Evolutionary conservation across 2,329 filamentous ascomycete genomes (phyloP).

Genomic region (Camptophora hylomeconis): DNA sequence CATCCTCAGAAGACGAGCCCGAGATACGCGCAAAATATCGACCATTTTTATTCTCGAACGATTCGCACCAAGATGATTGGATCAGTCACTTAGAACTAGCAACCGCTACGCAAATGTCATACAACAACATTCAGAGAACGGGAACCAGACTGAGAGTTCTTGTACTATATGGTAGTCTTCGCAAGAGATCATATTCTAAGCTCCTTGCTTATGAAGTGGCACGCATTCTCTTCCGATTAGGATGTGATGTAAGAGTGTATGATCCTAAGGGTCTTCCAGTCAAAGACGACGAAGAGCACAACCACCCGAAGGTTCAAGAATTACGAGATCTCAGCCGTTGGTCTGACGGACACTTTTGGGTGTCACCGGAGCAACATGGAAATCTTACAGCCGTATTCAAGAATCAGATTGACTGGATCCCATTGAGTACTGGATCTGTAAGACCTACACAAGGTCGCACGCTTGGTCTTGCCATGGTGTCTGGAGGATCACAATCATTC

Average conservation of each 20-base stretch:
- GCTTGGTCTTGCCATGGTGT: slow-evolving; percentile 48
- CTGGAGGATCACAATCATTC: slow-evolving; percentile 53
- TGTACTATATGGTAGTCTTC: slow-evolving; percentile 48
- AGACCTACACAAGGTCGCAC: slow-evolving; percentile 53
- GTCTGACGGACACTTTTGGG: slow-evolving; percentile 56
- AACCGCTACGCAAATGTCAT: slow-evolving; percentile 38
- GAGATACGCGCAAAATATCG: slow-evolving; percentile 37
- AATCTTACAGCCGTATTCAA: slow-evolving; percentile 36
- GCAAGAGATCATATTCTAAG: slow-evolving; percentile 45
- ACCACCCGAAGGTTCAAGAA: slow-evolving; percentile 49
- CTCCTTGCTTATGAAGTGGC: slow-evolving; percentile 47
- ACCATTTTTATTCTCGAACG: slow-evolving; percentile 39
- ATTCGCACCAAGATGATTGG: slow-evolving; percentile 38
- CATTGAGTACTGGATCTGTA: slow-evolving; percentile 46
- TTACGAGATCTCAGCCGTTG: slow-evolving; percentile 47
- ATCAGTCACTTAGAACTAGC: slow-evolving; percentile 42
- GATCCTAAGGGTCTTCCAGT: slow-evolving; percentile 46
- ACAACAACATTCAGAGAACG: slow-evolving; percentile 29
- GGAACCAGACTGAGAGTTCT: slow-evolving; percentile 40
- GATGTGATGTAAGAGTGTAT: slow-evolving; percentile 53
- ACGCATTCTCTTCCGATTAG: slow-evolving; percentile 49
- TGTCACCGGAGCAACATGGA: slow-evolving; percentile 54
- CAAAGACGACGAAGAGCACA: slow-evolving; percentile 48
- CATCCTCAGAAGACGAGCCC: slow-evolving; percentile 33
- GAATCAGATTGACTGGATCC: slow-evolving; percentile 51